Evolutionary conservation across 208 protist genomes (phyloP).

Genomic region (Trypanosoma avium): DNA sequence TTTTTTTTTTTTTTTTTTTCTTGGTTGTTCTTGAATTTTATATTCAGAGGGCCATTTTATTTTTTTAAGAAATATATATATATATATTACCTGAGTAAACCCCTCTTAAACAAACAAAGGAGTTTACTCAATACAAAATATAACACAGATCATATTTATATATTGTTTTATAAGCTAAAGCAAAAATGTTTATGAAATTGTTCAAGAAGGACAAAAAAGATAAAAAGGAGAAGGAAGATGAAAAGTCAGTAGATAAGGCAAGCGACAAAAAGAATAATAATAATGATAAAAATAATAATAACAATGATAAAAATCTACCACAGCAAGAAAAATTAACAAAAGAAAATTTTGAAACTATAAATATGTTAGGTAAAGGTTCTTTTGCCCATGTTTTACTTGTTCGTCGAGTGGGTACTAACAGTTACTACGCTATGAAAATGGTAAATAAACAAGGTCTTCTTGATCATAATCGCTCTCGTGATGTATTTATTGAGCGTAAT

Average conservation of each 20-base stretch:
- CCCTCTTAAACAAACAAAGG: too few species aligned
- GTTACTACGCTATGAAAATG: conserved; percentile 95
- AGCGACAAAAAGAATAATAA: not conserved
- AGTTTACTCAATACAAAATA: too few species aligned
- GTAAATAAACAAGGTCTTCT: conserved; percentile 91
- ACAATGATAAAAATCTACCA: conserved; percentile 20
- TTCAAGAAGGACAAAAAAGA: conserved; percentile 92
- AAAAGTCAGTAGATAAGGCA: conserved; percentile 40
- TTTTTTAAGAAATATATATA: too few species aligned
- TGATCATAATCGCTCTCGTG: conserved; percentile 89
- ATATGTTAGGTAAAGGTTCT: conserved; percentile 93
- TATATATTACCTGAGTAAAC: too few species aligned
- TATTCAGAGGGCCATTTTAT: too few species aligned
- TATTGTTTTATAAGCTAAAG: not conserved
- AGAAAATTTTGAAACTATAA: conserved; percentile 92
- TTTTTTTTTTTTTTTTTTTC: too few species aligned
- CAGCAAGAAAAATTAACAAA: conserved; percentile 83
- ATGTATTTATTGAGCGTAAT: conserved; percentile 92
- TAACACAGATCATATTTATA: too few species aligned
- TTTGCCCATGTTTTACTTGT: conserved; percentile 96
- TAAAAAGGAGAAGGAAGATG: conserved; percentile 57
- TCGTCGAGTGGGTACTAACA: conserved; percentile 80
- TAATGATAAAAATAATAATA: conserved; percentile 28
- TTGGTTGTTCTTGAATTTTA: too few species aligned
- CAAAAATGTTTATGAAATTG: conserved; percentile 79